A percentile compares a stretch with the other conserved stretches of the same genome.
These are phyloP conservation scores for Acer saccharum DNA, from an alignment of 345 rosid genomes.

Conservation along the genomic window DNA sequence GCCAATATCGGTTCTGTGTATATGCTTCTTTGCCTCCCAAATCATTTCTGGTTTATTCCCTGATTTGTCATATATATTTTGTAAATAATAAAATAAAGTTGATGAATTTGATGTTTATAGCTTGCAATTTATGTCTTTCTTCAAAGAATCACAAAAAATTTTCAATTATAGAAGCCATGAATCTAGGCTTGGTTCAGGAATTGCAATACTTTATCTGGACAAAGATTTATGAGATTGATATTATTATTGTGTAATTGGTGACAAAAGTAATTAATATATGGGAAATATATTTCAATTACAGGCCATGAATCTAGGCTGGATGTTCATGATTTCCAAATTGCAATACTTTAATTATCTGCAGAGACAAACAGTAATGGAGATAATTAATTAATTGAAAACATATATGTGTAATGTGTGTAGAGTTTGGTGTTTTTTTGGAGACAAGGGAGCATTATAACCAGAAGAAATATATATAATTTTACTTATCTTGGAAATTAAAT, in stretches of 20 bases:
- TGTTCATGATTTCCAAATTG: constrained; percentile 2
- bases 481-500: constrained; percentile 15
- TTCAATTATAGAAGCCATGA: constrained; percentile 19
- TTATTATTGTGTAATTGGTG: neutral
- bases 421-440: constrained; percentile 20
- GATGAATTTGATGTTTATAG: neutral
- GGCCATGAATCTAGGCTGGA: constrained; percentile 1
- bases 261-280: neutral
- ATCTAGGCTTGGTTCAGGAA: constrained; percentile 26
- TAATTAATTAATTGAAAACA: constrained; percentile 4
- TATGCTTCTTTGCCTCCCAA: constrained; percentile 22
- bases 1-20: neutral
- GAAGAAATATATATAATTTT: neutral
- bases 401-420: neutral
- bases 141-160: constrained; percentile 18
- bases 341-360: neutral
- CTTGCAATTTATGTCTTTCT: constrained; percentile 22
- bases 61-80: neutral
- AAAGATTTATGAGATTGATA: neutral
- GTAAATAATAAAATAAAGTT: neutral
- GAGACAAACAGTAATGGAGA: neutral
- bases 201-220: neutral
- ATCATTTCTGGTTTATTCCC: neutral
- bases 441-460: constrained; percentile 16
- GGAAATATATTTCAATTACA: neutral